These are phyloP conservation scores for Phyllosticta citribraziliensis DNA, from an alignment of 2,329 filamentous ascomycete genomes.

Conservation along the genomic window DNA sequence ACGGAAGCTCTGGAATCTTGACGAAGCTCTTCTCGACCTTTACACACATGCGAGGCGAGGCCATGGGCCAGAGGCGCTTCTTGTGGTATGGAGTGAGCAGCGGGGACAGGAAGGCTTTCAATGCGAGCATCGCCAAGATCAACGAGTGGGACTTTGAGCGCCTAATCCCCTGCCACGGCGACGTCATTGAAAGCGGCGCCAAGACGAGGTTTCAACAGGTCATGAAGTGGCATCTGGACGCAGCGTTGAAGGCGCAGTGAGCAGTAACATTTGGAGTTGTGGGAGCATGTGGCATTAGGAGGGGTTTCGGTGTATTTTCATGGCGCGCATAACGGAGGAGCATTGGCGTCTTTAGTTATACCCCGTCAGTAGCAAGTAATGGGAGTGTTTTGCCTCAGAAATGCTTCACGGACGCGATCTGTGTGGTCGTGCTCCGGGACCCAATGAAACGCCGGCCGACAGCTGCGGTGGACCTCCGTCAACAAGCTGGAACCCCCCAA, in stretches of 20 bases:
- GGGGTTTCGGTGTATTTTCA: background rate
- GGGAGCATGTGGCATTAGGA: background rate
- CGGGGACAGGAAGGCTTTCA: constrained; percentile 58
- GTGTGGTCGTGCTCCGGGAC: background rate
- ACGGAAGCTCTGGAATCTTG: constrained; percentile 46
- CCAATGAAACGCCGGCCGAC: constrained; percentile 10
- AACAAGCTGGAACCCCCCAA: constrained; percentile 2
- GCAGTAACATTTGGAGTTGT: background rate
- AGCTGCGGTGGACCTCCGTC: constrained; percentile 1
- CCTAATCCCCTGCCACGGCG: constrained; percentile 87
- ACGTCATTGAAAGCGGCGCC: constrained; percentile 65
- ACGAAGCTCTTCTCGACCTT: constrained; percentile 49
- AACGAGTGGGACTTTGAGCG: constrained; percentile 73
- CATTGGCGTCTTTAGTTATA: background rate
- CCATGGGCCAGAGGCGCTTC: constrained; percentile 70
- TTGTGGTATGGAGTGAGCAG: constrained; percentile 64
- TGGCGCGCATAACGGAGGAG: background rate
- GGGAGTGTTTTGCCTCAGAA: too few relatives aligned
- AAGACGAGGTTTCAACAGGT: constrained; percentile 70
- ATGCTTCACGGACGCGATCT: background rate
- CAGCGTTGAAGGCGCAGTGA: constrained; percentile 14
- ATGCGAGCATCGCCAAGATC: constrained; percentile 59
- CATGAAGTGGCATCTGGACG: constrained; percentile 70
- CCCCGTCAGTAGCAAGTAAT: background rate
- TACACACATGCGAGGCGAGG: constrained; percentile 50